Base-by-base conservation (phyloP, 345 rosid species). In the Citrus medica region DNA sequence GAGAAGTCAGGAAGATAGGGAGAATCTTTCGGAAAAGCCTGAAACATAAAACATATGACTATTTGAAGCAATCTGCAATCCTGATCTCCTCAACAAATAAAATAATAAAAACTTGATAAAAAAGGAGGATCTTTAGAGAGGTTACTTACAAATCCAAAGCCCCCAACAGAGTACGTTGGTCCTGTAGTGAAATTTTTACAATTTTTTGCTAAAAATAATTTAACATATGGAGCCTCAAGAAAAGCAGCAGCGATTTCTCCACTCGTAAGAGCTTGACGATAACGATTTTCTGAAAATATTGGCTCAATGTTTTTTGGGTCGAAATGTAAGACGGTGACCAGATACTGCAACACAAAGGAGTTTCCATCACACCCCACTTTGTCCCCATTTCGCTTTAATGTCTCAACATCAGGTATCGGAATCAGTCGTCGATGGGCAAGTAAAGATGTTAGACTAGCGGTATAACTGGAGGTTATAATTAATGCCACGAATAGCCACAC, bases 81-180 rank as follows among this genome's bases (percentile, higher is more conserved):
- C 16, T 46, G 14, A 12, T 46, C 51, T 13, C 16, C 51, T 12
- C 51, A 46, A 13, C 17, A 46, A 3, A 46, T 46, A 46, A 46
- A 46, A 46, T 46, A 46, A 46, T 12, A 46, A 12, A 3, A 12
- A 46, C 1, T 46, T 46, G 16, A 33, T 33, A 46, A 46, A 46
- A 12, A 12, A 46, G 51, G 5, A 46, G 5, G 51, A 46, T 46
- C 51, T 46, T 12, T 14, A 3, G 51, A 46, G 51, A 2, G 2
- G 53, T 27, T 64, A 65, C 84, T 59, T 32, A 84, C 87, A 67
- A 76, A 79, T 73, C 84, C 87, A 42, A 72, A 84, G 7, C 84
- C 83, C n/a, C 83, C 86, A 27, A 78, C 81, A 38, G 46, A 69
- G 59, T 51, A 63, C 1, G 37, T 65, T 1, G 69, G 77, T 53